These are phyloP conservation scores for Chalciporus sphaerocephalus DNA, from an alignment of 768 basidiomycete species.

Conservation along the genomic window DNA sequence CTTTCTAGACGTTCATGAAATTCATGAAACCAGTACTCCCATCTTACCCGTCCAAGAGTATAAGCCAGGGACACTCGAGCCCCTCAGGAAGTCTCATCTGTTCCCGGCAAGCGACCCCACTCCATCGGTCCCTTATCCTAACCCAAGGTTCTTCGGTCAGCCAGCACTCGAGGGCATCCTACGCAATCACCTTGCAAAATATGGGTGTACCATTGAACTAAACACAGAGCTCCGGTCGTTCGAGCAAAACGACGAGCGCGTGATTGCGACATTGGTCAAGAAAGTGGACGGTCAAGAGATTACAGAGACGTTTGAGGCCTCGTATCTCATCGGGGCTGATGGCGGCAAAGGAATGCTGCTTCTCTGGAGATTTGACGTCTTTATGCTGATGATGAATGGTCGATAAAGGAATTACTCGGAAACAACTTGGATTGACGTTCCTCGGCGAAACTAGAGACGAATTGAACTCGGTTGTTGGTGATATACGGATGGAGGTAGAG, in stretches of 20 bases:
- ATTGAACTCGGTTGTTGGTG: conserved; percentile 30
- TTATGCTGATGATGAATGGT: background rate
- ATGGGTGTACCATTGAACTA: conserved; percentile 35
- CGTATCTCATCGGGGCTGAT: conserved; percentile 41
- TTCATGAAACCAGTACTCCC: conserved; percentile 28
- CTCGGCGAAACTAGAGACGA: conserved; percentile 36
- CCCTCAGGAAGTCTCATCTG: conserved; percentile 6
- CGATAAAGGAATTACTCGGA: conserved; percentile 33
- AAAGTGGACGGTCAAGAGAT: conserved; percentile 19
- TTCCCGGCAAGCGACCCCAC: conserved; percentile 14
- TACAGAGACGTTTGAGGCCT: conserved; percentile 26
- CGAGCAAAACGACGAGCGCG: conserved; percentile 33
- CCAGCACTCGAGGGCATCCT: conserved; percentile 27
- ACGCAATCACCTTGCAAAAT: conserved; percentile 17
- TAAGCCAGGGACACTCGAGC: conserved; percentile 21
- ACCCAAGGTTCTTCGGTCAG: conserved; percentile 21
- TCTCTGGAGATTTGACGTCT: background rate
- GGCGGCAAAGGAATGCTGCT: conserved; percentile 30
- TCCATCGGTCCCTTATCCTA: conserved; percentile 26
- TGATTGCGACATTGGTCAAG: conserved; percentile 35
- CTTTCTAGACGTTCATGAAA: conserved; percentile 36
- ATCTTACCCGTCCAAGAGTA: conserved; percentile 33
- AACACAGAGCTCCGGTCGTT: conserved; percentile 44
- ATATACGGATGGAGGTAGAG: conserved; percentile 32
- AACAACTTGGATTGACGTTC: conserved; percentile 39